phyloP scores from a whole-genome alignment of 2,329 filamentous ascomycete species.

The Penicillium sp. region DNA sequence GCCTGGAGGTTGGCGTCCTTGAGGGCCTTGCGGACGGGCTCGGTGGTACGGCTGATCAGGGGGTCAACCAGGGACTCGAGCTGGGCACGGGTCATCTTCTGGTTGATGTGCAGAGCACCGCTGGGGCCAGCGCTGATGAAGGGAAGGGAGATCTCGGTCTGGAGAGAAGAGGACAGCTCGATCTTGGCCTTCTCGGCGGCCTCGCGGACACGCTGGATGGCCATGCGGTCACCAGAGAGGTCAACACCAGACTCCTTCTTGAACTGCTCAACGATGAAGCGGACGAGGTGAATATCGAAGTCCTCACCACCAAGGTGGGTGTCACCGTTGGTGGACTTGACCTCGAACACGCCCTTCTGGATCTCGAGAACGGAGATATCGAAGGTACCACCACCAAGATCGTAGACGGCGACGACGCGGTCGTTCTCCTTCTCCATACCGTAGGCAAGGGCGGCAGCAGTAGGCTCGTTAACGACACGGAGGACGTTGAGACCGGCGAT shows the following conservation, averaged over 20 bases:
- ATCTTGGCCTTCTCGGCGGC: conserved; percentile 99
- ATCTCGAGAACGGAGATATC: conserved; percentile 98
- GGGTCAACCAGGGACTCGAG: conserved; percentile 91
- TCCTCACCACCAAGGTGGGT: conserved; percentile 98
- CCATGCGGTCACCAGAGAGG: conserved; percentile 90
- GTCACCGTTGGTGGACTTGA: conserved; percentile 98
- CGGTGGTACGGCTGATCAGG: conserved; percentile 79
- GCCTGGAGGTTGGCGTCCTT: conserved; percentile 91
- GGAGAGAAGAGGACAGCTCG: conserved; percentile 88
- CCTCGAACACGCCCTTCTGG: conserved; percentile 96
- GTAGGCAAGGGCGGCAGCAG: conserved; percentile 91
- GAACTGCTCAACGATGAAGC: conserved; percentile 90
- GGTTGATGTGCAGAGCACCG: conserved; percentile 97
- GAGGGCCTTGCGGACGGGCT: conserved; percentile 92
- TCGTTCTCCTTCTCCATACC: conserved; percentile 94
- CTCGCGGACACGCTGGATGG: conserved; percentile 98
- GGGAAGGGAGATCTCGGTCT: conserved; percentile 93
- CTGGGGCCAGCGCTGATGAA: conserved; percentile 97
- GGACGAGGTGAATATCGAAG: conserved; percentile 92
- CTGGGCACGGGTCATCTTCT: conserved; percentile 86
- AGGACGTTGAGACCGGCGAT: conserved; percentile 95
- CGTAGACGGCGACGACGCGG: conserved; percentile 89
- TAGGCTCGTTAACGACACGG: conserved; percentile 97
- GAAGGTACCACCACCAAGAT: conserved; percentile 97
- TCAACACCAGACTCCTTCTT: conserved; percentile 95